Evolutionary conservation across 192 early-diverging fungal species (phyloP).

Genomic region (Backusella morwellensis): DNA sequence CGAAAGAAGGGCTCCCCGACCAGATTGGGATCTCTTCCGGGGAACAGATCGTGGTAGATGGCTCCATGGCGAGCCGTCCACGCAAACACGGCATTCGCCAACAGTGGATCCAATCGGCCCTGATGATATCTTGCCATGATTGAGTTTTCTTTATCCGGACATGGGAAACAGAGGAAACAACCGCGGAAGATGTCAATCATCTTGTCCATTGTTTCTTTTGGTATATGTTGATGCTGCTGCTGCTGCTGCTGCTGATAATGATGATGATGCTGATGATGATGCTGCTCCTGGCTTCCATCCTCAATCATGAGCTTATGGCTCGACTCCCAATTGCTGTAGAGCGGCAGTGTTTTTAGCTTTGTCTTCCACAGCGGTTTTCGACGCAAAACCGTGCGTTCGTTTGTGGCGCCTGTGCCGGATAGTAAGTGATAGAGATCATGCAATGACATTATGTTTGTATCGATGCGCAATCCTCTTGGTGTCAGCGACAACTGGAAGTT

Average conservation of each 20-base stretch:
- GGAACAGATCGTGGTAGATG: slow-evolving; percentile 37
- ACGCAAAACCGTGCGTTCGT: neutral
- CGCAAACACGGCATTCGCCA: slow-evolving; percentile 28
- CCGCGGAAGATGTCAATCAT: slow-evolving; percentile 26
- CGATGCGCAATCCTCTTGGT: slow-evolving; percentile 21
- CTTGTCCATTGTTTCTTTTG: slow-evolving; percentile 6
- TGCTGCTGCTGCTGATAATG: neutral
- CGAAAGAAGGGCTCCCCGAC: slow-evolving; percentile 35
- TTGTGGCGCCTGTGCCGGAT: neutral
- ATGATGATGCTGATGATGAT: no score
- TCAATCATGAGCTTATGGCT: neutral
- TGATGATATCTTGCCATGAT: slow-evolving; percentile 17
- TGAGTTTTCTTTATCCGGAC: slow-evolving; percentile 19
- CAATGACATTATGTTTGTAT: slow-evolving; percentile 30
- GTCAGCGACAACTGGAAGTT: slow-evolving; percentile 25
- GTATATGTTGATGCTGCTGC: neutral
- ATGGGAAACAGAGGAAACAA: slow-evolving; percentile 32
- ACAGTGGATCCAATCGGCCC: slow-evolving; percentile 10
- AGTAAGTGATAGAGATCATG: slow-evolving; percentile 28
- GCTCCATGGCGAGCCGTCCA: slow-evolving; percentile 36
- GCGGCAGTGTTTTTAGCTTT: slow-evolving; percentile 12
- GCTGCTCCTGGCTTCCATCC: neutral
- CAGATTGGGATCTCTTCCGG: slow-evolving; percentile 31
- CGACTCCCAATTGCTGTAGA: slow-evolving; percentile 35
- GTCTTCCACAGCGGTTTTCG: slow-evolving; percentile 3